Evolutionary conservation across 176 grass and related monocot species (phyloP).

Genomic region (Zoysia pacifica): DNA sequence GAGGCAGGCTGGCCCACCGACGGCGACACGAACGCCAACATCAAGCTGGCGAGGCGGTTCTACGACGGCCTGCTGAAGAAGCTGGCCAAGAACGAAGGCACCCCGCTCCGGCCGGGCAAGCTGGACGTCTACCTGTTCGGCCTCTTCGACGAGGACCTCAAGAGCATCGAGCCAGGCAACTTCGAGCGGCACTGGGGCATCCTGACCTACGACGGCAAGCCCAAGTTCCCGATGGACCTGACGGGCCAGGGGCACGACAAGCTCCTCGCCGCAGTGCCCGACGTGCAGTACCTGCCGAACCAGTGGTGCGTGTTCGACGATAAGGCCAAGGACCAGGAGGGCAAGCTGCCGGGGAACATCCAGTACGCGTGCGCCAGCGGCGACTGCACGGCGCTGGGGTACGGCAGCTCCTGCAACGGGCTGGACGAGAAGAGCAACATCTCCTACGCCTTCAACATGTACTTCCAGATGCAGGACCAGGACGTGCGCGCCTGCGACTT

Average conservation of each 20-base stretch:
- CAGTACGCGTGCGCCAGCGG: conserved; percentile 66
- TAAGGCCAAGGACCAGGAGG: conserved; percentile 40
- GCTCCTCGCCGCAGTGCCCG: conserved; percentile 38
- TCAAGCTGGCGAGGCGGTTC: conserved; percentile 50
- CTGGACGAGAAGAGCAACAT: conserved; percentile 59
- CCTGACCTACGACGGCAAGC: conserved; percentile 84
- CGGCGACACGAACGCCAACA: conserved; percentile 62
- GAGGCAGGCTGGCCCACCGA: conserved; percentile 91
- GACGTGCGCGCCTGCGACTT: conserved; percentile 87
- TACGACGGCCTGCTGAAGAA: conserved; percentile 71
- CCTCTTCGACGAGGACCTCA: conserved; percentile 78
- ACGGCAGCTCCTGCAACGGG: conserved; percentile 58
- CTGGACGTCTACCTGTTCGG: conserved; percentile 85
- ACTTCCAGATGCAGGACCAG: conserved; percentile 95
- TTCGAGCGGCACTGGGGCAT: conserved; percentile 89
- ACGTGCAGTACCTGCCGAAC: conserved; percentile 53
- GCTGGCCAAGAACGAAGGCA: conserved; percentile 59
- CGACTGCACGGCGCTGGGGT: conserved; percentile 80
- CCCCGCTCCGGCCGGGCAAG: conserved; percentile 57
- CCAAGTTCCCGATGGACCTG: conserved; percentile 79
- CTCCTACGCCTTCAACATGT: conserved; percentile 97
- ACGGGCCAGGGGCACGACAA: conserved; percentile 59
- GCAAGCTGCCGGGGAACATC: conserved; percentile 40
- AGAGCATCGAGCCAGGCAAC: conserved; percentile 69
- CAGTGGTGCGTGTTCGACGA: conserved; percentile 84